Conservation (phyloP, 805 yeast species). For the Metschnikowia lachancei region DNA sequence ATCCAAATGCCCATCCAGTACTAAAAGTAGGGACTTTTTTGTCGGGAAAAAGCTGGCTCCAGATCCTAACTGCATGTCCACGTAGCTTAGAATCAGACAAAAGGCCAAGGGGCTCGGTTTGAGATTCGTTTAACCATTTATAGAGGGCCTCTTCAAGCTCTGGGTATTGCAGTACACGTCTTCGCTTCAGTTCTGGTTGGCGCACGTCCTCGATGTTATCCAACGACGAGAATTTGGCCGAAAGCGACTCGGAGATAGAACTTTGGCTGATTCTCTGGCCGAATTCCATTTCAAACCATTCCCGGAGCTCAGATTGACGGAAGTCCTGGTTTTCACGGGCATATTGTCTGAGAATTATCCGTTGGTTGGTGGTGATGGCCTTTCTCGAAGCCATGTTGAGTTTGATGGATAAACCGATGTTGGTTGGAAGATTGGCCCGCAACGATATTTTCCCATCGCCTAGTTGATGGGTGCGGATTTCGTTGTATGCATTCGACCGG, state of each 20-base stretch:
- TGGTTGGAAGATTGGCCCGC: too few species aligned
- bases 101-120: not conserved
- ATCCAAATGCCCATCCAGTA: too few species aligned
- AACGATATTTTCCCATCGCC: too few species aligned
- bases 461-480: too few species aligned
- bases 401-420: too few species aligned
- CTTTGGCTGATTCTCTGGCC: not conserved
- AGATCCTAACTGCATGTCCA: not conserved
- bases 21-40: too few species aligned
- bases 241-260: not conserved
- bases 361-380: not conserved
- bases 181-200: too few species aligned
- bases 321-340: not conserved
- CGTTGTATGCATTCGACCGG: too few species aligned
- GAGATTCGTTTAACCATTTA: not conserved
- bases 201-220: not conserved
- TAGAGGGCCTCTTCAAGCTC: too few species aligned
- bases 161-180: too few species aligned
- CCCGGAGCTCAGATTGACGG: not conserved
- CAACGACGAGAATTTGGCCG: not conserved
- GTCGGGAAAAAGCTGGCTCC: too few species aligned
- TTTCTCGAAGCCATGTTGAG: not conserved
- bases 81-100: not conserved
- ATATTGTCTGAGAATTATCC: not conserved
- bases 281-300: not conserved